phyloP scores from a whole-genome alignment of 1,284 basidiomycete genomes.

The Ustilago shanxiensis region DNA sequence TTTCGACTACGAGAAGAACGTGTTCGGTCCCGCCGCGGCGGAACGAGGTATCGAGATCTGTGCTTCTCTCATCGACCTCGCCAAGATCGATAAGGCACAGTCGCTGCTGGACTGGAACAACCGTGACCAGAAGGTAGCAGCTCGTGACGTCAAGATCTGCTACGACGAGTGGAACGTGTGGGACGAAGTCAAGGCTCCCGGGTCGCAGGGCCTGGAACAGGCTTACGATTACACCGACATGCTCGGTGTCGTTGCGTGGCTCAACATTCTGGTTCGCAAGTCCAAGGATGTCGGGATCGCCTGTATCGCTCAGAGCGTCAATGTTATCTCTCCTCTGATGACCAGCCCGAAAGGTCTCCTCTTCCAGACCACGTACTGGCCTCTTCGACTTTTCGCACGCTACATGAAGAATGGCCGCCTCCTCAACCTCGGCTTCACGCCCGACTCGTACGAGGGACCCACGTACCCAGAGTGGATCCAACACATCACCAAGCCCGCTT shows the following conservation, averaged over 20 bases:
- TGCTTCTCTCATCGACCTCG: slow-evolving; percentile 71
- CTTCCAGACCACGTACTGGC: slow-evolving; percentile 75
- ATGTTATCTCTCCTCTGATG: slow-evolving; percentile 75
- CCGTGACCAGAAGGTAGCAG: slow-evolving; percentile 41
- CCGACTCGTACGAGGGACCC: slow-evolving; percentile 72
- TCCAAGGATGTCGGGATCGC: slow-evolving; percentile 77
- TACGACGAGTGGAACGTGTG: slow-evolving; percentile 78
- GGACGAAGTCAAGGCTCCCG: slow-evolving; percentile 72
- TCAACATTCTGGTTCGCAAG: slow-evolving; percentile 78
- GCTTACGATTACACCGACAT: slow-evolving; percentile 77
- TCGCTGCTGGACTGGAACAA: slow-evolving; percentile 46
- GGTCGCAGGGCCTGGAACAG: slow-evolving; percentile 75
- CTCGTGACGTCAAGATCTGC: slow-evolving; percentile 68
- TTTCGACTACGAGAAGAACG: slow-evolving; percentile 73
- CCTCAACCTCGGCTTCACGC: slow-evolving; percentile 71
- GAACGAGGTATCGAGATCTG: slow-evolving; percentile 71
- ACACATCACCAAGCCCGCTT: slow-evolving; percentile 68
- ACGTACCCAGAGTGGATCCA: slow-evolving; percentile 74
- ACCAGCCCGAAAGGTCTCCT: slow-evolving; percentile 72
- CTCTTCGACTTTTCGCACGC: slow-evolving; percentile 75
- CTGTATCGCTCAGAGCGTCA: slow-evolving; percentile 77
- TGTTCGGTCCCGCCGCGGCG: slow-evolving; percentile 72
- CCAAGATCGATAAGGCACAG: slow-evolving; percentile 50
- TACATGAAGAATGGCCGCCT: slow-evolving; percentile 75
- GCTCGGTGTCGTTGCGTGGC: slow-evolving; percentile 76